These are phyloP conservation scores for Magnaporthiopsis incrustans DNA, from an alignment of 2,329 filamentous ascomycete species.

Conservation along the genomic window DNA sequence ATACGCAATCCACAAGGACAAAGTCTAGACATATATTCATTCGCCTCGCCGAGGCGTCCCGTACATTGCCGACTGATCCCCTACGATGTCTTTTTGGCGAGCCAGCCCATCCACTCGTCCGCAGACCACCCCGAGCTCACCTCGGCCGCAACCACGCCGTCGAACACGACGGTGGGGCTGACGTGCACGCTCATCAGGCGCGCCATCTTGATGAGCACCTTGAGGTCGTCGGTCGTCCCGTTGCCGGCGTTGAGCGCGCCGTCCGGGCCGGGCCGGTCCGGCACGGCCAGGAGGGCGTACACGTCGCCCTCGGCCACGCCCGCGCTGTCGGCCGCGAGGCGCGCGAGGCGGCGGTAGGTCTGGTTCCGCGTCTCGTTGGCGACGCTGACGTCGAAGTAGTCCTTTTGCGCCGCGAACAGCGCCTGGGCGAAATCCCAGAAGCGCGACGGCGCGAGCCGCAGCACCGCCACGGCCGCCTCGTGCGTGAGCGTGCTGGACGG, in stretches of 20 bases:
- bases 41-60: too few species aligned
- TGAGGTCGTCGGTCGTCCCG: slow-evolving; percentile 74
- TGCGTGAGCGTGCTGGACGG: slow-evolving; percentile 73
- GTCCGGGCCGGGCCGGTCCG: slow-evolving; percentile 57
- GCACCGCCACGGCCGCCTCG: slow-evolving; percentile 77
- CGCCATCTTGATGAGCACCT: slow-evolving; percentile 73
- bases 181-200: slow-evolving; percentile 79
- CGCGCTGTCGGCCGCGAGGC: slow-evolving; percentile 56
- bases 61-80: background rate
- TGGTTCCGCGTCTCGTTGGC: slow-evolving; percentile 78
- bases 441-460: slow-evolving; percentile 57
- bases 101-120: slow-evolving; percentile 81
- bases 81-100: slow-evolving; percentile 48
- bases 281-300: slow-evolving; percentile 59
- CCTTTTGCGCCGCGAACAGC: slow-evolving; percentile 58
- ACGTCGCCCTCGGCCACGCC: slow-evolving; percentile 66
- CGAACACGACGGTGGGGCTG: slow-evolving; percentile 81
- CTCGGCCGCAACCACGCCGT: slow-evolving; percentile 72
- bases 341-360: slow-evolving; percentile 73
- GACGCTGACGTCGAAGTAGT: slow-evolving; percentile 78
- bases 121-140: slow-evolving; percentile 72
- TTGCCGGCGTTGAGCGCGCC: slow-evolving; percentile 74
- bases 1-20: too few species aligned
- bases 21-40: too few species aligned
- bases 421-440: slow-evolving; percentile 75